These are phyloP conservation scores for Ophiostoma quercus DNA, from an alignment of 2,329 filamentous ascomycete species.

Conservation along the genomic window DNA sequence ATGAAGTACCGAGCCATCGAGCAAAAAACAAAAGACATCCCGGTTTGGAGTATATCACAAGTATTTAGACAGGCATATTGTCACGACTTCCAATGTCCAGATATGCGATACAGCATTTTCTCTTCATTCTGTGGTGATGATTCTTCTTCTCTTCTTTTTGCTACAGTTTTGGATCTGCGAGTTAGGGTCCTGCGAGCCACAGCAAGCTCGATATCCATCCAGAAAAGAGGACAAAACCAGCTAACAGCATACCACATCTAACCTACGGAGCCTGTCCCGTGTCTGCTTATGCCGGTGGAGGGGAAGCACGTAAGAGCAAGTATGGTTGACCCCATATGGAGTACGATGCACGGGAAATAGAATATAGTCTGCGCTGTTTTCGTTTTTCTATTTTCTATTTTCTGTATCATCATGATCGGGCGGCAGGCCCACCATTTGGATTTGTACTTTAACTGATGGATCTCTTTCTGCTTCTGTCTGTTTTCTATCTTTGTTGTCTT, in stretches of 20 bases:
- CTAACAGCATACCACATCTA: too few species aligned
- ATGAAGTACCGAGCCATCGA: too few species aligned
- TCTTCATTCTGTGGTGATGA: too few species aligned
- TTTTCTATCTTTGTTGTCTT: too few species aligned
- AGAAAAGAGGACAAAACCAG: too few species aligned
- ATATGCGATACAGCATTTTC: not conserved
- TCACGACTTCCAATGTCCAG: not conserved
- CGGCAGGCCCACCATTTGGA: not conserved
- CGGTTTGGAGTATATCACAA: too few species aligned
- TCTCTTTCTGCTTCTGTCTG: not conserved
- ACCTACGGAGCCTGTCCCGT: not conserved
- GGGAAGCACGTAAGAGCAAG: not conserved
- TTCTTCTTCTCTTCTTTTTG: too few species aligned
- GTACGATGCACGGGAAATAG: not conserved
- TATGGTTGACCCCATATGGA: not conserved
- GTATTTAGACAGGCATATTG: too few species aligned
- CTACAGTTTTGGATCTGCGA: too few species aligned
- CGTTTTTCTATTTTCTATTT: not conserved
- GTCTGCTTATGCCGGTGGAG: not conserved
- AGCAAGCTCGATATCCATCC: too few species aligned
- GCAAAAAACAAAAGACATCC: too few species aligned
- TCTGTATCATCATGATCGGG: not conserved
- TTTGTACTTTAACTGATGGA: not conserved
- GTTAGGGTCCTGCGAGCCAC: too few species aligned
- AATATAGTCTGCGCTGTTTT: constrained; percentile 1